Evolutionary conservation across 2,329 filamentous ascomycete genomes (phyloP).

Genomic region (Zelopaecilomyces penicillatus): DNA sequence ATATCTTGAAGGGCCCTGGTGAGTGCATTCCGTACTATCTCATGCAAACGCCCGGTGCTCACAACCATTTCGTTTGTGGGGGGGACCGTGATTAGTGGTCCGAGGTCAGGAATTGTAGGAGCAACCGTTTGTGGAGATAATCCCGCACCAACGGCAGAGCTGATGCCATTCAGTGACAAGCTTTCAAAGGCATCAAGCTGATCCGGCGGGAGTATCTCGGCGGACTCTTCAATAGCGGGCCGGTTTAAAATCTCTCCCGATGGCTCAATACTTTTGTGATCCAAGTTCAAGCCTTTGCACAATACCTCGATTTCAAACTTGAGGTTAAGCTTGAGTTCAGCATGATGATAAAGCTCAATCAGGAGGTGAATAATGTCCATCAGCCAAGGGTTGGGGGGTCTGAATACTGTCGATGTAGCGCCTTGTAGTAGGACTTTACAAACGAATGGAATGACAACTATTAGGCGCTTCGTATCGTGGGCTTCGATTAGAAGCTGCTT

Average conservation of each 20-base stretch:
- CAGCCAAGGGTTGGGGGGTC: constrained; percentile 91
- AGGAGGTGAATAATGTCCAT: constrained; percentile 92
- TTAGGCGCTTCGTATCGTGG: constrained; percentile 81
- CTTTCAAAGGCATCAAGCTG: constrained; percentile 76
- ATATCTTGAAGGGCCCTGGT: constrained; percentile 91
- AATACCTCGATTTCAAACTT: constrained; percentile 99
- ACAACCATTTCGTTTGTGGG: constrained; percentile 74
- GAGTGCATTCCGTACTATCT: constrained; percentile 79
- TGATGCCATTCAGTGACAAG: constrained; percentile 67
- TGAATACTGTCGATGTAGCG: constrained; percentile 77
- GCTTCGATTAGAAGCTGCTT: constrained; percentile 91
- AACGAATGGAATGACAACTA: constrained; percentile 92
- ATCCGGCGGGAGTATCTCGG: constrained; percentile 55
- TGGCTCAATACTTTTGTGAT: constrained; percentile 85
- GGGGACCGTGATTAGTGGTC: constrained; percentile 70
- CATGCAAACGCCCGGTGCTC: constrained; percentile 56
- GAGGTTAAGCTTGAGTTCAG: constrained; percentile 88
- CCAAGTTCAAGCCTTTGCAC: constrained; percentile 84
- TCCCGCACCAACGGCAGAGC: constrained; percentile 58
- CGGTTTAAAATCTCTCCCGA: constrained; percentile 79
- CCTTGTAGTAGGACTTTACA: constrained; percentile 92
- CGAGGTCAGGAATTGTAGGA: constrained; percentile 75
- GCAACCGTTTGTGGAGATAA: constrained; percentile 72
- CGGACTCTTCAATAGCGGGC: constrained; percentile 52
- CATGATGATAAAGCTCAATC: constrained; percentile 87